Evolutionary conservation across 208 protist genomes (phyloP).

Genomic region (Acanthamoeba lenticulata): DNA sequence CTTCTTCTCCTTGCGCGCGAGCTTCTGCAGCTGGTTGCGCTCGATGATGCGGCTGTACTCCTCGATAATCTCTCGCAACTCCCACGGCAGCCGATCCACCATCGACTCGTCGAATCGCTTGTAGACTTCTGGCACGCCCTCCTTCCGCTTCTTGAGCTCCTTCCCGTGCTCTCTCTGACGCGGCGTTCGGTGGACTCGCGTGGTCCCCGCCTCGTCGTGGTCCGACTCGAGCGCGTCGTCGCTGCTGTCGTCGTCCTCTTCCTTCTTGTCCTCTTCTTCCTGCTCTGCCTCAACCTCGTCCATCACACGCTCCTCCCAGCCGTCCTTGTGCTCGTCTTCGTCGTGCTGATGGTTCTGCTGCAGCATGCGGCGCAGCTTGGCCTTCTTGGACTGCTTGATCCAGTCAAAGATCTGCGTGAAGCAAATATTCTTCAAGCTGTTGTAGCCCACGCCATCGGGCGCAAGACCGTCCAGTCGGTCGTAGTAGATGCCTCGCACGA

Average conservation of each 20-base stretch:
- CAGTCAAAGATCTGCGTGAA: conserved; percentile 48
- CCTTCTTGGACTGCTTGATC: conserved; percentile 60
- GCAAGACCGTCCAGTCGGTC: conserved; percentile 7
- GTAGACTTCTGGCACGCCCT: neutral
- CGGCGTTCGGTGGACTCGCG: too few species aligned
- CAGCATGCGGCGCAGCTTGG: neutral
- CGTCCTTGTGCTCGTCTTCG: neutral
- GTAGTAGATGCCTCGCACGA: conserved; percentile 30
- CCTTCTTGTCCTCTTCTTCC: neutral
- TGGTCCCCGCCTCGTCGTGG: too few species aligned
- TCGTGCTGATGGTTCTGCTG: neutral
- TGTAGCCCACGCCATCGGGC: neutral
- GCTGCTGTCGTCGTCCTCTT: neutral
- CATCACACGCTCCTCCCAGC: neutral
- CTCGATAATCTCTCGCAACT: conserved; percentile 54
- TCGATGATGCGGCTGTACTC: conserved; percentile 42
- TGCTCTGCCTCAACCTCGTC: neutral
- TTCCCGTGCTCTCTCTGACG: too few species aligned
- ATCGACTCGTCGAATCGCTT: conserved; percentile 28
- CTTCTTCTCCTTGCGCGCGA: conserved; percentile 14
- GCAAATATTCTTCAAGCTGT: conserved; percentile 59
- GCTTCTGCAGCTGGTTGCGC: conserved; percentile 19
- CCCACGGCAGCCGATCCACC: neutral
- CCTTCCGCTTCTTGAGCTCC: neutral
- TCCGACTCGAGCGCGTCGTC: neutral